phyloP scores from a whole-genome alignment of 2,329 filamentous ascomycete species.

The Hirsutella minnesotensis region DNA sequence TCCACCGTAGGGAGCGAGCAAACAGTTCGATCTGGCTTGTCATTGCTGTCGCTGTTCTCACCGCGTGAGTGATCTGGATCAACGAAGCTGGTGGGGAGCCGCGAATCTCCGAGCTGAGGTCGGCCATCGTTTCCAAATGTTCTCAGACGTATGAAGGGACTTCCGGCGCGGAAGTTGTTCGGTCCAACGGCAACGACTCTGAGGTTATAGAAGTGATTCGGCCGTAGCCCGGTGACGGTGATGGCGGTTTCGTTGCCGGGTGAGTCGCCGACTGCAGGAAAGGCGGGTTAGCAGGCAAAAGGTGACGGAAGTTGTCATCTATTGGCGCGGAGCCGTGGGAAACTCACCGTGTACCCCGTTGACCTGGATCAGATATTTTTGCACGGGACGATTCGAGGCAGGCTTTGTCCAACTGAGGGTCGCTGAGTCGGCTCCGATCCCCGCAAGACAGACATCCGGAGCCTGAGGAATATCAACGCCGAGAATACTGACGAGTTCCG shows the following conservation, averaged over 20 bases:
- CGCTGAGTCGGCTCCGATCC: slow-evolving; percentile 76
- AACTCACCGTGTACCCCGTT: slow-evolving; percentile 78
- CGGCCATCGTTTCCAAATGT: slow-evolving; percentile 58
- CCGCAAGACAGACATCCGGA: slow-evolving; percentile 81
- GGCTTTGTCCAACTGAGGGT: slow-evolving; percentile 85
- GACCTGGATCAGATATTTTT: slow-evolving; percentile 84
- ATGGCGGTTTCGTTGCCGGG: slow-evolving; percentile 47
- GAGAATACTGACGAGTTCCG: slow-evolving; percentile 79
- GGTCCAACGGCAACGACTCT: slow-evolving; percentile 84
- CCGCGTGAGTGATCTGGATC: slow-evolving; percentile 35
- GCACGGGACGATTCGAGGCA: slow-evolving; percentile 51
- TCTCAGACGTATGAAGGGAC: slow-evolving; percentile 70
- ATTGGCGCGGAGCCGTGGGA: no score
- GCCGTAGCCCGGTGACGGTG: slow-evolving; percentile 76
- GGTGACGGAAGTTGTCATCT: no score
- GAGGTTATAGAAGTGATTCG: slow-evolving; percentile 84
- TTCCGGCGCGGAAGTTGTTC: slow-evolving; percentile 86
- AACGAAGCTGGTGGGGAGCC: slow-evolving; percentile 43
- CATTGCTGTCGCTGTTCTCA: slow-evolving; percentile 28
- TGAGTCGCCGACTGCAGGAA: slow-evolving; percentile 65
- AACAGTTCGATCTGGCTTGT: slow-evolving; percentile 33
- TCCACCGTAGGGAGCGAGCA: slow-evolving; percentile 47
- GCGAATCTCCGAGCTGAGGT: slow-evolving; percentile 45
- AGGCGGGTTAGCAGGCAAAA: slow-evolving; percentile 2
- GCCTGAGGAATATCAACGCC: slow-evolving; percentile 88